Conservation (phyloP, 2,329 filamentous ascomycete genomes). For the Aureobasidium sp. region DNA sequence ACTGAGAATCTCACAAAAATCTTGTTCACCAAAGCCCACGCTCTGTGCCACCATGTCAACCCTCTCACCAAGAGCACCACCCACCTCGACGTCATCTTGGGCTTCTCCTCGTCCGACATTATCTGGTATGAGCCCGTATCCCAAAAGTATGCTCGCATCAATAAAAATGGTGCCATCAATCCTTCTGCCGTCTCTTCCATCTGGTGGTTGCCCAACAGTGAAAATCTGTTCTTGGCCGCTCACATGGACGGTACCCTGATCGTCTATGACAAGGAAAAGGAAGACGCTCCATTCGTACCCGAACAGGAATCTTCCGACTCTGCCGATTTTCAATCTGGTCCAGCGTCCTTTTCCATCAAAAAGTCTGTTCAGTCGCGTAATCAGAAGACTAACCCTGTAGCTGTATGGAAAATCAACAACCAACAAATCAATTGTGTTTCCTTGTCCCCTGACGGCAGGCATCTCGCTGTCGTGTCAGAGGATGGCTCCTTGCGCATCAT, state of each 20-base stretch:
- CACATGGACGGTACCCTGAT: constrained; percentile 87
- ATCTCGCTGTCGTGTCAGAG: constrained; percentile 84
- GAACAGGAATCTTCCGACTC: constrained; percentile 35
- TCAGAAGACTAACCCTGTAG: constrained; percentile 87
- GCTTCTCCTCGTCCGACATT: constrained; percentile 92
- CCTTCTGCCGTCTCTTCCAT: constrained; percentile 78
- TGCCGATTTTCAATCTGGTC: constrained; percentile 30
- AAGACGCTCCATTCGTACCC: constrained; percentile 69
- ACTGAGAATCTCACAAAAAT: constrained; percentile 92
- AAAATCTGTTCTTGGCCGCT: constrained; percentile 83
- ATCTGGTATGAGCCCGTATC: constrained; percentile 98
- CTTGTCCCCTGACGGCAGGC: constrained; percentile 81
- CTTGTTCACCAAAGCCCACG: constrained; percentile 92
- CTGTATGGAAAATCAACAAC: constrained; percentile 86
- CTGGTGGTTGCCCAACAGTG: constrained; percentile 87
- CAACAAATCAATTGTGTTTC: constrained; percentile 84
- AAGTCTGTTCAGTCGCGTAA: constrained; percentile 93
- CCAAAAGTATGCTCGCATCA: constrained; percentile 88
- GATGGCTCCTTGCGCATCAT: constrained; percentile 85
- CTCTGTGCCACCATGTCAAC: constrained; percentile 90
- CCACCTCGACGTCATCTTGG: constrained; percentile 88
- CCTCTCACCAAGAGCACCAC: constrained; percentile 65
- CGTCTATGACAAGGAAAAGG: constrained; percentile 96
- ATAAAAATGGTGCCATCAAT: constrained; percentile 93
- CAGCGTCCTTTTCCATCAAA: constrained; percentile 55